Percentiles rank a stretch among this genome's conserved stretches.
These are phyloP conservation scores for Neurospora sp. DNA, from an alignment of 495 filamentous ascomycete species.

Conservation along the genomic window DNA sequence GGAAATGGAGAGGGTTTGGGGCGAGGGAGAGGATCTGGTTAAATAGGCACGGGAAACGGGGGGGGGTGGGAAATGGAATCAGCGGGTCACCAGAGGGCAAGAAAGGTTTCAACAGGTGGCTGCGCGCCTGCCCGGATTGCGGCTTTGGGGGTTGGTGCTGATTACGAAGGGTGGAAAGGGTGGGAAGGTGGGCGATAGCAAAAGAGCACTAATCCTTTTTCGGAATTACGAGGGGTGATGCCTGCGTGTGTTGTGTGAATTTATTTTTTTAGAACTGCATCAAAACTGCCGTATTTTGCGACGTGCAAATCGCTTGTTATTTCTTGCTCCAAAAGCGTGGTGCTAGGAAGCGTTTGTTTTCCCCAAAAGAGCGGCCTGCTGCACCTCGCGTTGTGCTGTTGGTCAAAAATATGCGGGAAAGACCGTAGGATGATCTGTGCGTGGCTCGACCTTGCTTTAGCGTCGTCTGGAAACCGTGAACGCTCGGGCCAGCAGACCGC, in stretches of 20 bases:
- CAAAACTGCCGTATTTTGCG: conserved; percentile 7
- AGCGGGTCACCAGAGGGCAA: neutral
- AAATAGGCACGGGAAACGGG: neutral
- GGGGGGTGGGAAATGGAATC: neutral
- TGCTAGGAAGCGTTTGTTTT: conserved; percentile 6
- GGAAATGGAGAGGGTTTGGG: neutral
- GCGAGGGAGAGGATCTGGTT: neutral
- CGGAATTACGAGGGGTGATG: conserved; percentile 5
- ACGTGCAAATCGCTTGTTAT: conserved; percentile 4
- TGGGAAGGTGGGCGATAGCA: neutral
- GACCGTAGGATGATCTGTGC: neutral
- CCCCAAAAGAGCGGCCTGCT: neutral
- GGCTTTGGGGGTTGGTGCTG: neutral
- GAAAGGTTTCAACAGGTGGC: neutral
- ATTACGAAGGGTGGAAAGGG: neutral
- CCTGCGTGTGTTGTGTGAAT: neutral
- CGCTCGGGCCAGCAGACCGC: neutral
- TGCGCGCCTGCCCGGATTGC: neutral
- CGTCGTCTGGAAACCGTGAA: neutral
- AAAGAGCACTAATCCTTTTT: conserved; percentile 19
- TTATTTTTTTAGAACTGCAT: conserved; percentile 2
- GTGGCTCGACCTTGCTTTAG: neutral
- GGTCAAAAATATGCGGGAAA: neutral
- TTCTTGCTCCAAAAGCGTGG: conserved; percentile 1
- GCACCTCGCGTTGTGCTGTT: neutral